These are phyloP conservation scores for Kwoniella dejecticola DNA, from an alignment of 768 basidiomycete genomes.

Conservation along the genomic window DNA sequence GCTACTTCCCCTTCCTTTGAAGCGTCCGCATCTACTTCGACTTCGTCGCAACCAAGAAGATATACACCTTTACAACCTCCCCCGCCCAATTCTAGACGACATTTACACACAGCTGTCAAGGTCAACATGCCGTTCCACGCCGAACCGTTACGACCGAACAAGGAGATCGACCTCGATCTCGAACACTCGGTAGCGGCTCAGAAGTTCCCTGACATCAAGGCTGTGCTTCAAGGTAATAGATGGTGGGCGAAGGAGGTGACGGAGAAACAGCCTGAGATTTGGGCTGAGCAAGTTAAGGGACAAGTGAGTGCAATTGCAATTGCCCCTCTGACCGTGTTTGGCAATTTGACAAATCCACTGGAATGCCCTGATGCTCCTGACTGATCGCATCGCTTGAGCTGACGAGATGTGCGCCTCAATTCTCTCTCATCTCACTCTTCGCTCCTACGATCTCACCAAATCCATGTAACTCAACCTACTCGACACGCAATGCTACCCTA, in stretches of 20 bases:
- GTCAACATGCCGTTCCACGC: slow-evolving; percentile 28
- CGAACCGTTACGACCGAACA: slow-evolving; percentile 13
- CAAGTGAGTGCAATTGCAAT: slow-evolving; percentile 61
- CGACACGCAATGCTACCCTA: slow-evolving; percentile 6
- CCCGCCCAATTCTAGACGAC: neutral
- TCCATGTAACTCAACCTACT: neutral
- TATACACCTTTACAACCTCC: slow-evolving; percentile 6
- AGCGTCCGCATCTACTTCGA: neutral
- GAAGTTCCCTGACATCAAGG: slow-evolving; percentile 50
- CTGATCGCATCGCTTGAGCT: no score
- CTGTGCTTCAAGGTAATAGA: slow-evolving; percentile 62
- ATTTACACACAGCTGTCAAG: slow-evolving; percentile 6
- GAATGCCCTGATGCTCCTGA: no score
- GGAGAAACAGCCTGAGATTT: slow-evolving; percentile 66
- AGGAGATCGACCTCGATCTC: slow-evolving; percentile 24
- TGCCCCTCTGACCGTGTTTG: no score
- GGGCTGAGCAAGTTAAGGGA: slow-evolving; percentile 64
- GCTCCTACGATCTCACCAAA: neutral
- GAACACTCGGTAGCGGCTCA: slow-evolving; percentile 25
- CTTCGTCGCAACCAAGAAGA: slow-evolving; percentile 2
- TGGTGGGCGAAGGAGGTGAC: slow-evolving; percentile 71
- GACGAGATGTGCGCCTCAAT: slow-evolving; percentile 20
- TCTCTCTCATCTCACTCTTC: no score
- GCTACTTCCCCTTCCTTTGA: neutral
- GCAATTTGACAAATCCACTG: no score